These are phyloP conservation scores for Mastigamoeba balamuthi DNA, from an alignment of 78 protist genomes.

Conservation along the genomic window DNA sequence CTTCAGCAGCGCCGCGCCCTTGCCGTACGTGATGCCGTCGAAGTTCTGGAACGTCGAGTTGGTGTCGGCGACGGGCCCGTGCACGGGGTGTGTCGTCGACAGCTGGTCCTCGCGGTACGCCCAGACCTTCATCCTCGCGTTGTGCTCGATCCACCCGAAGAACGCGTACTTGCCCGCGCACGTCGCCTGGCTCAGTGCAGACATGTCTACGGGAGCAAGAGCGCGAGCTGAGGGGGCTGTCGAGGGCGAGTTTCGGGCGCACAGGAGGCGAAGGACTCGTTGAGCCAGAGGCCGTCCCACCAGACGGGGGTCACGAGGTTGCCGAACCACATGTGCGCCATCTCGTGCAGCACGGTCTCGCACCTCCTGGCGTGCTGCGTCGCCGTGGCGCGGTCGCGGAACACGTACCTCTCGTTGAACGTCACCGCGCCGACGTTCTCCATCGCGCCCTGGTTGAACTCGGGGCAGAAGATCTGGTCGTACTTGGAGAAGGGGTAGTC, in stretches of 20 bases:
- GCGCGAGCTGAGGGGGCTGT: no score
- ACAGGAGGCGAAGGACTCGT: constrained; percentile 63
- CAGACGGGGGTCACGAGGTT: constrained; percentile 35
- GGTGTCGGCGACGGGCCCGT: not conserved
- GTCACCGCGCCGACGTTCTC: constrained; percentile 32
- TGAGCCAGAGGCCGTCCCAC: constrained; percentile 66
- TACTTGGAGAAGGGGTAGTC: not conserved
- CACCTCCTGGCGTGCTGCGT: not conserved
- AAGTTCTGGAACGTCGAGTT: not conserved
- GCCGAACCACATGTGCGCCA: constrained; percentile 63
- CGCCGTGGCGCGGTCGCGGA: not conserved
- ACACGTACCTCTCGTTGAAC: constrained; percentile 1
- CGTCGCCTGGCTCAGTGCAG: not conserved
- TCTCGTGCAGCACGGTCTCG: constrained; percentile 30
- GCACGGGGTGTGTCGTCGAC: constrained; percentile 17
- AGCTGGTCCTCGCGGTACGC: not conserved
- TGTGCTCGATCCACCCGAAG: not conserved
- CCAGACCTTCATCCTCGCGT: not conserved
- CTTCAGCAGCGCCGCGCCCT: constrained; percentile 10
- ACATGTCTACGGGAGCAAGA: no score
- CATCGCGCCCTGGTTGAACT: constrained; percentile 32
- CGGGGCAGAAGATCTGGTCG: not conserved
- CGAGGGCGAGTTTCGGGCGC: no score
- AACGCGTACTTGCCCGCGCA: not conserved
- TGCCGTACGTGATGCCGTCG: constrained; percentile 28